phyloP scores from a whole-genome alignment of 2,329 filamentous ascomycete species.

The Neofusicoccum umdonicola region DNA sequence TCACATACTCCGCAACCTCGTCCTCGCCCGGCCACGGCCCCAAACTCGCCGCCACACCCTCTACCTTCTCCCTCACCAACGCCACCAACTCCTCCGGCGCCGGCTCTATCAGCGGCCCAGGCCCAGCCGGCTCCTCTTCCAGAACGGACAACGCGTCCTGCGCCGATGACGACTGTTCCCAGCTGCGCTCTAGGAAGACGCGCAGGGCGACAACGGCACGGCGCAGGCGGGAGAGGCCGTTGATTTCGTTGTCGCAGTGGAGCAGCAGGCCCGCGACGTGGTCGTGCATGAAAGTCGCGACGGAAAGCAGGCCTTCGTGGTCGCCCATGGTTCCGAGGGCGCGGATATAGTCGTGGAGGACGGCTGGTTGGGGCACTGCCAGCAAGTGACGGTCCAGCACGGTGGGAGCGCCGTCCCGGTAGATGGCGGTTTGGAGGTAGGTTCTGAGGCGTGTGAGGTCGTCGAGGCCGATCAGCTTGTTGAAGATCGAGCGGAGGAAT shows the following conservation, averaged over 20 bases:
- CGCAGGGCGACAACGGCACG: slow-evolving; percentile 40
- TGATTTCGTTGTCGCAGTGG: background rate
- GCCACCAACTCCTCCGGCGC: slow-evolving; percentile 31
- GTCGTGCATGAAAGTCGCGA: background rate
- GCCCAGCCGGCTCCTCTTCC: background rate
- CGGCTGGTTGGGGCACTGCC: slow-evolving; percentile 45
- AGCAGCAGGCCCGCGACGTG: background rate
- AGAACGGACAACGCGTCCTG: background rate
- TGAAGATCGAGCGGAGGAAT: slow-evolving; percentile 14
- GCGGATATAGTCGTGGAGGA: slow-evolving; percentile 61
- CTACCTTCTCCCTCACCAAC: slow-evolving; percentile 32
- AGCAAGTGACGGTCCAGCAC: slow-evolving; percentile 29
- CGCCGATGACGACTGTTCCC: slow-evolving; percentile 19
- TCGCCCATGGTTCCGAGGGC: slow-evolving; percentile 62
- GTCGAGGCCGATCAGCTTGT: background rate
- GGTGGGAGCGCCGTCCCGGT: slow-evolving; percentile 25
- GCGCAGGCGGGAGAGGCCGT: slow-evolving; percentile 48
- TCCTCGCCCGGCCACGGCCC: slow-evolving; percentile 44
- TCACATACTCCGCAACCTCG: slow-evolving; percentile 36
- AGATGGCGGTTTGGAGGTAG: slow-evolving; percentile 35
- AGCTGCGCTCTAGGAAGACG: slow-evolving; percentile 40
- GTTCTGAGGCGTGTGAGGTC: slow-evolving; percentile 32
- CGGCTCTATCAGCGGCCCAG: background rate
- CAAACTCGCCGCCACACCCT: slow-evolving; percentile 37
- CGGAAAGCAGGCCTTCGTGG: slow-evolving; percentile 56